These are phyloP conservation scores for Auriscalpium orientale DNA, from an alignment of 768 basidiomycete genomes.

Conservation along the genomic window DNA sequence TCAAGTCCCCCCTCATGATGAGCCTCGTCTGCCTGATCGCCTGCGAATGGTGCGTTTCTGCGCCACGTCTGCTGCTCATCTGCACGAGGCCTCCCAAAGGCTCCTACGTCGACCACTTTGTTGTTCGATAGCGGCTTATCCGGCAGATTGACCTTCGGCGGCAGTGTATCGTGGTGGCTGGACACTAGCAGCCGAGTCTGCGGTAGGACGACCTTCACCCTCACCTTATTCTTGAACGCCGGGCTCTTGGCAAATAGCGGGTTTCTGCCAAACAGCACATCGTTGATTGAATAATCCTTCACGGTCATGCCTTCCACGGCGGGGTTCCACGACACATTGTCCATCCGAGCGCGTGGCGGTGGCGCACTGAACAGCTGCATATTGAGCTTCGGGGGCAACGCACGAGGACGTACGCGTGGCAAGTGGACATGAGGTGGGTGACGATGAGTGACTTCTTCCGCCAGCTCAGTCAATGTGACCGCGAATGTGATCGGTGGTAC, in stretches of 20 bases:
- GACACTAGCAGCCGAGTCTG: constrained; percentile 3
- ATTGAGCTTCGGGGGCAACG: constrained; percentile 42
- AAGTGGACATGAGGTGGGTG: constrained; percentile 15
- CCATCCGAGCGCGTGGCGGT: constrained; percentile 40
- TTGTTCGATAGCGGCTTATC: constrained; percentile 14
- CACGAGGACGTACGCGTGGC: constrained; percentile 30
- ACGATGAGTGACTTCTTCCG: background rate
- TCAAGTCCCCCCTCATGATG: constrained; percentile 29
- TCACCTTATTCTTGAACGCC: constrained; percentile 24
- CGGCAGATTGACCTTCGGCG: constrained; percentile 35
- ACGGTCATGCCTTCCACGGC: constrained; percentile 58
- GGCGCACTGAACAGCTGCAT: constrained; percentile 34
- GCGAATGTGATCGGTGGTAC: background rate
- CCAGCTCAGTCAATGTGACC: background rate
- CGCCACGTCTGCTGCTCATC: constrained; percentile 35
- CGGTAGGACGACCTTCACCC: constrained; percentile 32
- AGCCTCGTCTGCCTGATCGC: constrained; percentile 12
- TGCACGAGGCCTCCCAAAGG: constrained; percentile 26
- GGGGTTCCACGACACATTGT: constrained; percentile 66
- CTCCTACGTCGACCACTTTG: constrained; percentile 6
- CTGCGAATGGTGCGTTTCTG: constrained; percentile 18
- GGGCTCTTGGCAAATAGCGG: constrained; percentile 27
- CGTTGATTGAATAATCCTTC: constrained; percentile 56
- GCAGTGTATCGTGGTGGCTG: background rate
- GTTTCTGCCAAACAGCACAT: constrained; percentile 51